Base-by-base conservation (phyloP, 257 asterid genomes). In the Leonotis leonurus region DNA sequence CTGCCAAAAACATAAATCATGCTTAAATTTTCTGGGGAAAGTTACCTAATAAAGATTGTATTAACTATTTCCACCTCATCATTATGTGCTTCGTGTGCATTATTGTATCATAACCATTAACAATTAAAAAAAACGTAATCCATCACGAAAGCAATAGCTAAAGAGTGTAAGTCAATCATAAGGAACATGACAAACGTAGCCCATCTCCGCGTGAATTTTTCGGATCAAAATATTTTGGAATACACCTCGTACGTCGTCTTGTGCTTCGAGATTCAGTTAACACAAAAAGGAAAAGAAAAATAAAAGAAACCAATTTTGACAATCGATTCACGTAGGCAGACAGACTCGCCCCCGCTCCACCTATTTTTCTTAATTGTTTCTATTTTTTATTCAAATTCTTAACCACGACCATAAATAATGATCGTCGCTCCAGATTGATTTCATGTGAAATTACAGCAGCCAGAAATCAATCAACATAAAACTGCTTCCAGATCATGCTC, bases 371-470 rank as follows among this genome's bases (percentile, higher is more conserved):
- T 16, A 27, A 63, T 51, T 33, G 39, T 51, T 20, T 29, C 17
- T 41, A n/a, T n/a, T n/a, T n/a, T n/a, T n/a, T n/a, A n/a, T 44
- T 56, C 69, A 61, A 45, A 53, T 52, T 27, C 67, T 63, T 4
- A 59, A 54, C 26, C 54, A 26, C 1, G 14, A 62, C 16, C 45
- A 37, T 8, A 6, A 25, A 60, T 36, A 21, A 65, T 3, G 44
- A 24, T n/a, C 54, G 11, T 67, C 8, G 54, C 60, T 39, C 58
- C 63, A n/a, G n/a, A 49, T 51, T 29, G 48, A 55, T 14, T 55
- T 30, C 45, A 37, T 24, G 17, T 16, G 45, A 48, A 48, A 45
- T 56, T 54, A 21, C 18, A 24, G 56, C 22, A 21, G 4, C 5
- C 20, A 16, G 26, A 4, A 66, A 13, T 55, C n/a, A 48, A 43